phyloP scores from a whole-genome alignment of 129 eudicot genomes.

The Chrysanthemum makinoi region DNA sequence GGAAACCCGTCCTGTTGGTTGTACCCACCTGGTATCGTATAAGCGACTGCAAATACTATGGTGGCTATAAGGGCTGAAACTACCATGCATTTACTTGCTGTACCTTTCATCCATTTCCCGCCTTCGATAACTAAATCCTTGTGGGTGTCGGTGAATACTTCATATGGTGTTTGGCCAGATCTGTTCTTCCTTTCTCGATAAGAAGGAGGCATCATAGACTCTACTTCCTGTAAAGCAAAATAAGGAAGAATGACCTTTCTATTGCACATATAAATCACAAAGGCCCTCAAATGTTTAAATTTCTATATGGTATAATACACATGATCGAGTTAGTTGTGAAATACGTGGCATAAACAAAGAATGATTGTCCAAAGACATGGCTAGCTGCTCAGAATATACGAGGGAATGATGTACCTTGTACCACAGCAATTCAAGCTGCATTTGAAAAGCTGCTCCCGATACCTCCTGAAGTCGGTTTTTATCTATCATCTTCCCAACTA shows the following conservation, averaged over 20 bases:
- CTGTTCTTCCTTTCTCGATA: slow-evolving; percentile 1
- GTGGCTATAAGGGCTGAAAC: slow-evolving; percentile 16
- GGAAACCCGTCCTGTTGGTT: slow-evolving; percentile 1
- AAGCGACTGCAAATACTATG: slow-evolving; percentile 15
- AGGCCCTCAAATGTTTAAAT: background rate
- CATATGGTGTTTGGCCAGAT: background rate
- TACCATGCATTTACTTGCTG: slow-evolving; percentile 16
- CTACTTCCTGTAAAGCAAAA: slow-evolving; percentile 12
- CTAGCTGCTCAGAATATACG: background rate
- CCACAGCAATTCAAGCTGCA: slow-evolving; percentile 37
- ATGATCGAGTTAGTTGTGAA: background rate
- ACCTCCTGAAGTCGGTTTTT: slow-evolving; percentile 21
- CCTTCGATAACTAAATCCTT: background rate
- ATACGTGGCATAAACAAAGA: background rate
- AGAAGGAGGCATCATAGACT: background rate
- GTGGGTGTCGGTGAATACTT: slow-evolving; percentile 4
- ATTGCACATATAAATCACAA: background rate
- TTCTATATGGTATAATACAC: background rate
- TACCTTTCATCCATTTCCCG: slow-evolving; percentile 20
- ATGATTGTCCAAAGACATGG: background rate
- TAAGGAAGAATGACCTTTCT: background rate
- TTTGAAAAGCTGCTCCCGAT: slow-evolving; percentile 40
- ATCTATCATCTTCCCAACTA: slow-evolving; percentile 20
- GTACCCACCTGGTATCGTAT: slow-evolving; percentile 12
- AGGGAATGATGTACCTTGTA: slow-evolving; percentile 35